A percentile compares a stretch with the other conserved stretches of the same genome.
phyloP scores from a whole-genome alignment of 1,139 yeast genomes.

The Nakaseomyces nivariensis region DNA sequence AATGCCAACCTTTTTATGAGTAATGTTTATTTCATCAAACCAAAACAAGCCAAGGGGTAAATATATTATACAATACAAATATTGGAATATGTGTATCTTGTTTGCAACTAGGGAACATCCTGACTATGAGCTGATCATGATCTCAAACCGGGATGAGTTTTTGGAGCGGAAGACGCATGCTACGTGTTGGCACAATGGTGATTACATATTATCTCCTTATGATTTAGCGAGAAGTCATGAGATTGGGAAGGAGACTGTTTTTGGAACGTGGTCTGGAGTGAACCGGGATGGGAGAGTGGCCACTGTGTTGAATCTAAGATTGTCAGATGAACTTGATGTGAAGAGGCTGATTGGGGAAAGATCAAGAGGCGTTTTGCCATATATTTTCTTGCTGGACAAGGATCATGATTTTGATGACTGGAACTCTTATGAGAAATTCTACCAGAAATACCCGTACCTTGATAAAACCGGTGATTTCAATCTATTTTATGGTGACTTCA shows the following conservation, averaged over 20 bases:
- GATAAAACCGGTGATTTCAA: conserved; percentile 73
- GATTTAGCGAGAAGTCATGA: conserved; percentile 59
- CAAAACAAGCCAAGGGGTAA: too few relatives aligned
- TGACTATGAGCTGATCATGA: conserved; percentile 55
- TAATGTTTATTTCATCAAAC: too few relatives aligned
- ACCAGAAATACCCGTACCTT: conserved; percentile 27
- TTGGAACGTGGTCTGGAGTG: conserved; percentile 90
- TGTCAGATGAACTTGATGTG: conserved; percentile 27
- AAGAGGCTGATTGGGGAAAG: conserved; percentile 27
- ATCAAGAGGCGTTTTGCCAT: conserved; percentile 68
- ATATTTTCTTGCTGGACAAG: conserved; percentile 39
- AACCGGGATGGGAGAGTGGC: conserved; percentile 55
- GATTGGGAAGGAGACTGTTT: conserved; percentile 20
- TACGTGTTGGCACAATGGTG: conserved; percentile 44
- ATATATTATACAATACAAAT: not conserved
- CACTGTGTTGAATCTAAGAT: conserved; percentile 56
- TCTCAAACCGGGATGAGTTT: conserved; percentile 83
- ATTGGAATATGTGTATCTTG: conserved; percentile 48
- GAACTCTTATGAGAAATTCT: conserved; percentile 28
- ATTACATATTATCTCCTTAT: conserved; percentile 52
- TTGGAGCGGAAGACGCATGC: conserved; percentile 59
- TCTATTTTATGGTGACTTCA: conserved; percentile 57
- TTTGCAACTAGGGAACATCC: conserved; percentile 52
- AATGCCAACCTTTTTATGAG: too few relatives aligned
- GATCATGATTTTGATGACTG: conserved; percentile 39